Evolutionary conservation across 768 basidiomycete genomes (phyloP).

Genomic region (Leccinum boreale): DNA sequence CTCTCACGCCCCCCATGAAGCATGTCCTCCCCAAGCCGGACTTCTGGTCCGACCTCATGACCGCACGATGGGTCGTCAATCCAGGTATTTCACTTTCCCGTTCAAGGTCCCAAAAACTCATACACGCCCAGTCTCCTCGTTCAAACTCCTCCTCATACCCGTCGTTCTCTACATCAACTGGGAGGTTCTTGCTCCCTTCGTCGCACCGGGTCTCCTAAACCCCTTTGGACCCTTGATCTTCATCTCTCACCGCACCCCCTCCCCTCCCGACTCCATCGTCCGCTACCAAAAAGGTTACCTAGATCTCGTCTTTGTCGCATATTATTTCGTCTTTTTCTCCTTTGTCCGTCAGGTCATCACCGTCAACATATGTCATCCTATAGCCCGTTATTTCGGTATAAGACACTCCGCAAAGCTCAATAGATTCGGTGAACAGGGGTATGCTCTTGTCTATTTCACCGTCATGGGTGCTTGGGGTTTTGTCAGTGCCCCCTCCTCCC

Average conservation of each 20-base stretch:
- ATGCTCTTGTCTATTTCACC: constrained; percentile 79
- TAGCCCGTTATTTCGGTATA: constrained; percentile 73
- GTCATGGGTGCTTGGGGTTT: constrained; percentile 72
- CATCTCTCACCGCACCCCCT: constrained; percentile 60
- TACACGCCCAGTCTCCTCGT: constrained; percentile 47
- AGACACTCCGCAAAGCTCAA: constrained; percentile 62
- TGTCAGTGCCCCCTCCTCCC: constrained; percentile 42
- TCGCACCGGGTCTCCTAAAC: constrained; percentile 53
- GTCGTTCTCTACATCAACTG: constrained; percentile 63
- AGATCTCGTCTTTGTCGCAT: constrained; percentile 78
- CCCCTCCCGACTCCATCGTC: constrained; percentile 49
- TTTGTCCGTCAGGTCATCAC: constrained; percentile 78
- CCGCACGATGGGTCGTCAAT: constrained; percentile 67
- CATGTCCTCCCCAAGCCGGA: not conserved
- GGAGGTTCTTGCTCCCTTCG: constrained; percentile 48
- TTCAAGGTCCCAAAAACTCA: not conserved
- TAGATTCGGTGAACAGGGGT: constrained; percentile 89
- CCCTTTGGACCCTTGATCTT: constrained; percentile 73
- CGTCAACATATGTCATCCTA: constrained; percentile 57
- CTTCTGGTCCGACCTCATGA: constrained; percentile 50
- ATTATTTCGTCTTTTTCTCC: constrained; percentile 86
- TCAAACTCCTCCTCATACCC: constrained; percentile 63
- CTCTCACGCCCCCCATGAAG: constrained; percentile 22
- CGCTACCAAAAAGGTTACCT: constrained; percentile 69
- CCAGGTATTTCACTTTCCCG: constrained; percentile 45